Percentiles rank a stretch among this genome's conserved stretches.
Conservation (phyloP, 345 rosid species). For the Ricinus communis region DNA sequence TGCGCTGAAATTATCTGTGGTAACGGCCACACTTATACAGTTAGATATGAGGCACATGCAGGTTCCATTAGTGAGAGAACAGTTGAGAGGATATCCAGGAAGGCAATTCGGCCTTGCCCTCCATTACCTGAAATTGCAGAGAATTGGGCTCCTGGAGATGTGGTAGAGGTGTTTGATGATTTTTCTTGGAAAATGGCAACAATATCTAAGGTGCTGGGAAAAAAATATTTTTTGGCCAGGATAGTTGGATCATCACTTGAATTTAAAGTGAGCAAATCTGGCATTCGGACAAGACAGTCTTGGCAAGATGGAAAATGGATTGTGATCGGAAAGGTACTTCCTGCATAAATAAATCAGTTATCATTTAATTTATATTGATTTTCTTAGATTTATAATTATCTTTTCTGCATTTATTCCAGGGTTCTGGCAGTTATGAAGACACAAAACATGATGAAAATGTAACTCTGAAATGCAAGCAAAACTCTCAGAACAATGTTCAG, state of each 20-base stretch:
- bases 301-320: slow-evolving; percentile 70
- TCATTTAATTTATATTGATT: neutral
- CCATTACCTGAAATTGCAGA: slow-evolving; percentile 35
- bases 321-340: slow-evolving; percentile 42
- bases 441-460: slow-evolving; percentile 23
- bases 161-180: slow-evolving; percentile 62
- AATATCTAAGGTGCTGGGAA: slow-evolving; percentile 48
- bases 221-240: slow-evolving; percentile 51
- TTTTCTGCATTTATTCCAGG: slow-evolving; percentile 32
- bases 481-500: slow-evolving; percentile 29
- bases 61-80: slow-evolving; percentile 19
- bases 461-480: slow-evolving; percentile 33
- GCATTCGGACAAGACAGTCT: slow-evolving; percentile 63
- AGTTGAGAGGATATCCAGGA: slow-evolving; percentile 48
- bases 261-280: slow-evolving; percentile 43
- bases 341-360: neutral
- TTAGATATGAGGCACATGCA: slow-evolving; percentile 40
- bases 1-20: slow-evolving; percentile 67
- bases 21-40: slow-evolving; percentile 59
- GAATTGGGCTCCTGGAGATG: slow-evolving; percentile 66
- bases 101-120: slow-evolving; percentile 65
- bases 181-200: slow-evolving; percentile 82
- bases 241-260: slow-evolving; percentile 62
- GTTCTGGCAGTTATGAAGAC: slow-evolving; percentile 31
- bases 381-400: neutral